Conservation (phyloP, 1,284 basidiomycete species). For the Trametes pubescens region DNA sequence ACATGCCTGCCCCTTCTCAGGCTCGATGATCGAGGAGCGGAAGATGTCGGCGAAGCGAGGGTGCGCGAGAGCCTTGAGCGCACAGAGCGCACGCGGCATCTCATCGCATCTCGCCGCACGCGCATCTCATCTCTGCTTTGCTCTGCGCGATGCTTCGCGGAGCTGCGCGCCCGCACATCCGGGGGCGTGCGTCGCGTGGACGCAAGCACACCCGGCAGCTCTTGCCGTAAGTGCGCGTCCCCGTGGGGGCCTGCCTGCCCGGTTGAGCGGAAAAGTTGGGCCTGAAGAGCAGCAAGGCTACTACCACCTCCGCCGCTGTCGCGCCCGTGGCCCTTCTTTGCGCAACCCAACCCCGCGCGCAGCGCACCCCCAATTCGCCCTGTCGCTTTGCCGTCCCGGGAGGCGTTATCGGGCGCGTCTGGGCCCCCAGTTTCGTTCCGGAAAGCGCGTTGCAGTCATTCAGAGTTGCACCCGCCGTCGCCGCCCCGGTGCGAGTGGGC, state of each 20-base stretch:
- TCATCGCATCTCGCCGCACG: slow-evolving; percentile 8
- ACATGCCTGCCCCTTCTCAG: not conserved
- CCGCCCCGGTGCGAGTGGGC: slow-evolving; percentile 4
- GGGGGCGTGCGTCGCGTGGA: not conserved
- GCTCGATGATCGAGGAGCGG: slow-evolving; percentile 12
- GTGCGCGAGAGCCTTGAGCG: not conserved
- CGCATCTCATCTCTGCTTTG: slow-evolving; percentile 6
- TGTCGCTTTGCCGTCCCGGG: slow-evolving; percentile 12
- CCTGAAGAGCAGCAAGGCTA: slow-evolving; percentile 3
- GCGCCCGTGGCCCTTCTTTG: not conserved
- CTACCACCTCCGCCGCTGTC: not conserved
- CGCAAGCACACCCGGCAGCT: not conserved
- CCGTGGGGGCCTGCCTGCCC: not conserved
- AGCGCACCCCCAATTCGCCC: not conserved
- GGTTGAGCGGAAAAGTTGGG: not conserved
- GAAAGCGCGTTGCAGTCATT: slow-evolving; percentile 10
- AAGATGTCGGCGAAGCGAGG: not conserved
- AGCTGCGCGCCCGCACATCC: slow-evolving; percentile 16
- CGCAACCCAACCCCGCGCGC: slow-evolving; percentile 2
- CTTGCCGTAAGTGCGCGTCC: not conserved
- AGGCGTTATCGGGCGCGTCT: slow-evolving; percentile 15
- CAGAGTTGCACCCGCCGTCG: not conserved
- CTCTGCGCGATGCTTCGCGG: slow-evolving; percentile 24
- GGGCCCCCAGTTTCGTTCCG: slow-evolving; percentile 8
- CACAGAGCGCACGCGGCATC: slow-evolving; percentile 7